Percentiles rank a stretch among this genome's conserved stretches.
These are phyloP conservation scores for Orbilia oligospora DNA, from an alignment of 2,329 filamentous ascomycete genomes.

Conservation along the genomic window DNA sequence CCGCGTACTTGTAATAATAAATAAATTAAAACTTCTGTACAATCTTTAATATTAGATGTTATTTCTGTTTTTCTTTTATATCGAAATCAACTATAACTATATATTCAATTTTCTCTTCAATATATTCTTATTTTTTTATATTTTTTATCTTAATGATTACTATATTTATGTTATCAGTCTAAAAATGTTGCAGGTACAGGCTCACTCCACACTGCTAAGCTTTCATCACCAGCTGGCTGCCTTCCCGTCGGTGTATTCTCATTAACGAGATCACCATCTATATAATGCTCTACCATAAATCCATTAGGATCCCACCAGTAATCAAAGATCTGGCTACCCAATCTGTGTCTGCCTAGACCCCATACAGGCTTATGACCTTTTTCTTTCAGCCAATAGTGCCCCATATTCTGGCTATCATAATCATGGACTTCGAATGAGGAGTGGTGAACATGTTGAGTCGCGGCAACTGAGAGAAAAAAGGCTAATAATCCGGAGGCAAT, in stretches of 20 bases:
- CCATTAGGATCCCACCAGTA: conserved; percentile 78
- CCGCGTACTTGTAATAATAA: no score
- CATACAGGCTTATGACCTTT: conserved; percentile 77
- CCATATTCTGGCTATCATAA: conserved; percentile 78
- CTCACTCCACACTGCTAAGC: conserved; percentile 68
- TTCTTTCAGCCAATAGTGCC: conserved; percentile 77
- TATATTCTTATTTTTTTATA: no score
- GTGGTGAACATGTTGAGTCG: conserved; percentile 74
- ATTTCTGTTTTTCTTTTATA: no score
- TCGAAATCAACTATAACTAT: no score
- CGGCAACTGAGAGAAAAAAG: conserved; percentile 62
- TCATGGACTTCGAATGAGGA: conserved; percentile 79
- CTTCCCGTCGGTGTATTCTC: conserved; percentile 70
- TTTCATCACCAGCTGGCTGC: conserved; percentile 67
- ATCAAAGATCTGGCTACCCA: conserved; percentile 80
- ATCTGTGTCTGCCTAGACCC: conserved; percentile 79
- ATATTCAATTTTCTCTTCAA: no score
- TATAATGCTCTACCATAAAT: conserved; percentile 79
- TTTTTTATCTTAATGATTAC: no score
- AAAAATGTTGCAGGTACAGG: conserved; percentile 66
- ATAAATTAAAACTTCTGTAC: no score
- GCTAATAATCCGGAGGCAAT: conserved; percentile 1
- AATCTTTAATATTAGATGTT: no score
- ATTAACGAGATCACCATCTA: conserved; percentile 78
- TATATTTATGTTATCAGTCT: conserved; percentile 27